phyloP scores from a whole-genome alignment of 768 basidiomycete species.

The Cubamyces sp. region DNA sequence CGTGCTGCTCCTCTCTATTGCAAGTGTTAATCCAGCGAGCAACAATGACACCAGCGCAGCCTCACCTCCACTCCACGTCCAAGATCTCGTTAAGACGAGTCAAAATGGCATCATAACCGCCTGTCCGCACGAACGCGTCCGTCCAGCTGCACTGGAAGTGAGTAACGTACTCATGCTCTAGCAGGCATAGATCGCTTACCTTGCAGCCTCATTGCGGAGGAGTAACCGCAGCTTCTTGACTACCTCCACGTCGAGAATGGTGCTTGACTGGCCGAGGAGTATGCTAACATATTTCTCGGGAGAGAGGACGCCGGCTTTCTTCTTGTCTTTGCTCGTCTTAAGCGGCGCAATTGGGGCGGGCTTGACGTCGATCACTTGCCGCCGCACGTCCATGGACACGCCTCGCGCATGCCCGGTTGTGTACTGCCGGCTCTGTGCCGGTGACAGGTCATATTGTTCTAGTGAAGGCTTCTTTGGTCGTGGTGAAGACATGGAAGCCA shows the following conservation, averaged over 20 bases:
- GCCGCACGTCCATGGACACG: slow-evolving; percentile 57
- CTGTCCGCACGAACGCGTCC: slow-evolving; percentile 76
- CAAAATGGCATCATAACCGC: slow-evolving; percentile 85
- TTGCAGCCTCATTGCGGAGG: slow-evolving; percentile 89
- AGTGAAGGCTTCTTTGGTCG: slow-evolving; percentile 36
- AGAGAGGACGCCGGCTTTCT: slow-evolving; percentile 41
- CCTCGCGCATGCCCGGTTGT: slow-evolving; percentile 45
- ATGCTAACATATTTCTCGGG: slow-evolving; percentile 71
- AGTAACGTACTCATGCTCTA: neutral
- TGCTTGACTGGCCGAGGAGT: slow-evolving; percentile 68
- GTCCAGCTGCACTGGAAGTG: slow-evolving; percentile 69
- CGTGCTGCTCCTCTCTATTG: slow-evolving; percentile 92
- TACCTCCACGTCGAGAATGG: slow-evolving; percentile 79
- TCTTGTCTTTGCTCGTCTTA: slow-evolving; percentile 57
- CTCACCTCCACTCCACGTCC: slow-evolving; percentile 94
- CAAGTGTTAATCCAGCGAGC: neutral
- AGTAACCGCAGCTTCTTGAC: slow-evolving; percentile 88
- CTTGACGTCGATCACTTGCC: slow-evolving; percentile 11
- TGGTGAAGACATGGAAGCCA: slow-evolving; percentile 48
- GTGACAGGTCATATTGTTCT: slow-evolving; percentile 20
- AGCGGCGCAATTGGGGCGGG: slow-evolving; percentile 13
- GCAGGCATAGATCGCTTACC: slow-evolving; percentile 44
- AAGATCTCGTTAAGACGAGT: slow-evolving; percentile 88
- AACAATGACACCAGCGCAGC: neutral
- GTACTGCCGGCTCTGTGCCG: slow-evolving; percentile 8